A percentile compares a stretch with the other conserved stretches of the same genome.
These are phyloP conservation scores for Curvularia verruculosa DNA, from an alignment of 2,329 filamentous ascomycete species.

Conservation along the genomic window DNA sequence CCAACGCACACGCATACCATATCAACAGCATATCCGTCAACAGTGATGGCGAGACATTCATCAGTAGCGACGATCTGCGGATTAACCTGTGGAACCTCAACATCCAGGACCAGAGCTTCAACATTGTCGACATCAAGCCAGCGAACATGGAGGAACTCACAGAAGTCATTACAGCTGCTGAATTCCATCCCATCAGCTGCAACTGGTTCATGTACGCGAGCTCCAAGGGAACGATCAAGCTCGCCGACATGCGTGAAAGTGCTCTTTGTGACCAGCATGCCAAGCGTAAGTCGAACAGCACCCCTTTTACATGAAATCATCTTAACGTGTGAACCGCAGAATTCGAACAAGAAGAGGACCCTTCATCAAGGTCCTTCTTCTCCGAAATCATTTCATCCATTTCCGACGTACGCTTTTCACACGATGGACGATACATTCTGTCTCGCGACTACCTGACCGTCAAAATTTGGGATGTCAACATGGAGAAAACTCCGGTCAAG, in stretches of 20 bases:
- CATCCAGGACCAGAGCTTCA: conserved; percentile 99
- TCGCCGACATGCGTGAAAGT: conserved; percentile 97
- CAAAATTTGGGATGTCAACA: conserved; percentile 99
- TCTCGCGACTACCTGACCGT: conserved; percentile 98
- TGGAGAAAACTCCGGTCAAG: conserved; percentile 97
- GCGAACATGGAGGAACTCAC: conserved; percentile 99
- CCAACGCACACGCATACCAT: conserved; percentile 98
- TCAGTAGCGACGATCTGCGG: conserved; percentile 95
- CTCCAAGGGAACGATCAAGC: conserved; percentile 97
- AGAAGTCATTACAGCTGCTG: conserved; percentile 96
- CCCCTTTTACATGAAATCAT: not conserved
- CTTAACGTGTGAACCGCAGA: conserved; percentile 60
- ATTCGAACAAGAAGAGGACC: conserved; percentile 98
- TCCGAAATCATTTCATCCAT: conserved; percentile 99
- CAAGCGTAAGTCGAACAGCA: conserved; percentile 74
- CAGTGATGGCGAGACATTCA: conserved; percentile 98
- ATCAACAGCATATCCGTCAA: conserved; percentile 99
- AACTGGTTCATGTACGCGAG: conserved; percentile 99
- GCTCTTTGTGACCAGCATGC: conserved; percentile 94
- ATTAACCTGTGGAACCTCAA: conserved; percentile 99
- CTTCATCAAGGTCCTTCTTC: conserved; percentile 96
- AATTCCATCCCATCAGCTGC: conserved; percentile 96
- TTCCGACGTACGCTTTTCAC: conserved; percentile 95
- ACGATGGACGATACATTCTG: conserved; percentile 95
- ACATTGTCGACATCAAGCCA: conserved; percentile 99